Evolutionary conservation across 2,329 filamentous ascomycete species (phyloP).

Genomic region (Cercospora janseana): DNA sequence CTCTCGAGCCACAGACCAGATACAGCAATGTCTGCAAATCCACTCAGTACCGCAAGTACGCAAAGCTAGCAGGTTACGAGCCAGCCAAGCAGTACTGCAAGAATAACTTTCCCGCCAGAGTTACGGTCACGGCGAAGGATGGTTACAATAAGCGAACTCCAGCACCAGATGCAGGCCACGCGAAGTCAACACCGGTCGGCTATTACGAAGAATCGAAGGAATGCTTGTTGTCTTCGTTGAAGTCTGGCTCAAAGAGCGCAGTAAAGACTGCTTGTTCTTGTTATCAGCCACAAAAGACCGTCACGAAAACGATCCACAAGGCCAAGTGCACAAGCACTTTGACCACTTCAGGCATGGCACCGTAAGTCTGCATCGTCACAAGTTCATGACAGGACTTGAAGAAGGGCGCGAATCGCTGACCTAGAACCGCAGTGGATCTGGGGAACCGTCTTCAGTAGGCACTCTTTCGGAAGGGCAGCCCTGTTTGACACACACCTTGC

Average conservation of each 20-base stretch:
- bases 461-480: too few relatives aligned
- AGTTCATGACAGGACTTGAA: too few relatives aligned
- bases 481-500: too few relatives aligned
- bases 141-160: neutral
- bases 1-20: too few relatives aligned
- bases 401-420: too few relatives aligned
- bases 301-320: slow-evolving; percentile 1
- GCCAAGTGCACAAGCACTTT: too few relatives aligned
- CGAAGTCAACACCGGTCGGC: neutral
- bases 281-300: neutral
- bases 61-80: slow-evolving; percentile 1
- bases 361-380: too few relatives aligned
- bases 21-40: slow-evolving; percentile 3
- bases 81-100: slow-evolving; percentile 4
- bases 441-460: too few relatives aligned
- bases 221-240: neutral
- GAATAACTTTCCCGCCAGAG: neutral
- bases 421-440: too few relatives aligned
- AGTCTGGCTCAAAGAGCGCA: neutral
- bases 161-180: neutral
- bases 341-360: too few relatives aligned
- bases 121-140: slow-evolving; percentile 1
- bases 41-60: slow-evolving; percentile 2
- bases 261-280: neutral
- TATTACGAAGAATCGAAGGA: neutral